Evolutionary conservation across 352 stramenopile genomes (phyloP).

Genomic region (Pythium diclinum): DNA sequence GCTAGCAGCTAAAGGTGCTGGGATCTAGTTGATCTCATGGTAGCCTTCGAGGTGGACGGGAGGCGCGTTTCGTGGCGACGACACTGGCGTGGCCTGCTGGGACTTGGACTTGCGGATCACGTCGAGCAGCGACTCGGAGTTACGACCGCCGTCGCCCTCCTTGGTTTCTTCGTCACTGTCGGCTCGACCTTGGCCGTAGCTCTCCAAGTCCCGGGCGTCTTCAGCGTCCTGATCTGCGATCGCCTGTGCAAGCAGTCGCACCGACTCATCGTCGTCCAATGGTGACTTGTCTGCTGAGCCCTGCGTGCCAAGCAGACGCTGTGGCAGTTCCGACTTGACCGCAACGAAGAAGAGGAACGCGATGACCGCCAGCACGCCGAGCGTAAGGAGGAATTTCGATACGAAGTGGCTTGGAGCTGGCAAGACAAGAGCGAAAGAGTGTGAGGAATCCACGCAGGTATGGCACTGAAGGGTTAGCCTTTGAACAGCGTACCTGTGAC

Average conservation of each 20-base stretch:
- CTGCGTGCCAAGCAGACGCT: background rate
- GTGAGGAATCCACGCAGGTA: background rate
- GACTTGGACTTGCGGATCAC: slow-evolving; percentile 34
- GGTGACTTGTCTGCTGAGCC: slow-evolving; percentile 6
- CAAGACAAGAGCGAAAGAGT: background rate
- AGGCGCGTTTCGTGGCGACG: slow-evolving; percentile 11
- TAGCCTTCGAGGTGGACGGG: slow-evolving; percentile 28
- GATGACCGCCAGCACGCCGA: slow-evolving; percentile 21
- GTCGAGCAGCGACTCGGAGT: slow-evolving; percentile 27
- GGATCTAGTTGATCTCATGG: slow-evolving; percentile 34
- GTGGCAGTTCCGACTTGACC: slow-evolving; percentile 25
- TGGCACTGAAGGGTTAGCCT: background rate
- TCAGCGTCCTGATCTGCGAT: slow-evolving; percentile 21
- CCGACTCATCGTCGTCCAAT: slow-evolving; percentile 27
- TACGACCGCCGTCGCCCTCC: background rate
- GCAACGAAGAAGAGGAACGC: slow-evolving; percentile 22
- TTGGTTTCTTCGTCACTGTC: slow-evolving; percentile 10
- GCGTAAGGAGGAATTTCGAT: slow-evolving; percentile 26
- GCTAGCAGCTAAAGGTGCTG: background rate
- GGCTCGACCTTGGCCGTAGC: background rate
- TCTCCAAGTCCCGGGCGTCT: background rate
- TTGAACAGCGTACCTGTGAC: slow-evolving; percentile 20
- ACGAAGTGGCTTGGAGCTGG: slow-evolving; percentile 20
- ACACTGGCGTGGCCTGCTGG: slow-evolving; percentile 12
- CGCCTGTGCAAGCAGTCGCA: slow-evolving; percentile 20